Conservation (phyloP, 1,284 basidiomycete genomes). For the Xanthoconium separans region DNA sequence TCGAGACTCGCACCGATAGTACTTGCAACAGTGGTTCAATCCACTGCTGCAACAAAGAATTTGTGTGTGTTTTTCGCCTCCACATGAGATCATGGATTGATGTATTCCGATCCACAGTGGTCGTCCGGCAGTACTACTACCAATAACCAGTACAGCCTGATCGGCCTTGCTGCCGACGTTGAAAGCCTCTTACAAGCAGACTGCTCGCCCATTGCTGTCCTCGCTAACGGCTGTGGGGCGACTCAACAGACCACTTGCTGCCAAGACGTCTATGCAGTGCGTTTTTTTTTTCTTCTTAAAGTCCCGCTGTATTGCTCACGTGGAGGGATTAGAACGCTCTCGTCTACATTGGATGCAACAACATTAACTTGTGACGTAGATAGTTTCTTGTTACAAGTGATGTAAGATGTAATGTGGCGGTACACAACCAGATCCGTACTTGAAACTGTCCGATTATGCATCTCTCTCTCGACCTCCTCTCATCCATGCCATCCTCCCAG, state of each 20-base stretch:
- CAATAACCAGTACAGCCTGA: not conserved
- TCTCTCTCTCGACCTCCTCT: slow-evolving; percentile 4
- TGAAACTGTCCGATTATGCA: slow-evolving; percentile 6
- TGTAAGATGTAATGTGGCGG: slow-evolving; percentile 13
- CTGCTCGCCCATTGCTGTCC: not conserved
- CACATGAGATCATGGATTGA: not conserved
- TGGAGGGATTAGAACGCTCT: not conserved
- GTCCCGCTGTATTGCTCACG: not conserved
- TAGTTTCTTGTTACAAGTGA: not conserved
- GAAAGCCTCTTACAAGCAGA: not conserved
- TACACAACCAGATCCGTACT: slow-evolving; percentile 4
- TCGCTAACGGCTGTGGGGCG: not conserved
- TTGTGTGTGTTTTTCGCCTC: not conserved
- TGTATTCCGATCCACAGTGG: not conserved
- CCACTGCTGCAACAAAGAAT: not conserved
- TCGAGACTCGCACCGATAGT: not conserved
- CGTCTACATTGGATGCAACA: not conserved
- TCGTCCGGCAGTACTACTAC: not conserved
- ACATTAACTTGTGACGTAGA: not conserved
- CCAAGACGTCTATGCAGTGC: accelerated
- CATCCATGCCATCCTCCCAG: slow-evolving; percentile 15
- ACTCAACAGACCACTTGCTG: not conserved
- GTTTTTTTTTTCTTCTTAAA: not conserved
- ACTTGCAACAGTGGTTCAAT: not conserved
- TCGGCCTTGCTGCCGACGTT: not conserved